Evolutionary conservation across 768 basidiomycete genomes (phyloP).

Genomic region (Tricholoma saponaceum): DNA sequence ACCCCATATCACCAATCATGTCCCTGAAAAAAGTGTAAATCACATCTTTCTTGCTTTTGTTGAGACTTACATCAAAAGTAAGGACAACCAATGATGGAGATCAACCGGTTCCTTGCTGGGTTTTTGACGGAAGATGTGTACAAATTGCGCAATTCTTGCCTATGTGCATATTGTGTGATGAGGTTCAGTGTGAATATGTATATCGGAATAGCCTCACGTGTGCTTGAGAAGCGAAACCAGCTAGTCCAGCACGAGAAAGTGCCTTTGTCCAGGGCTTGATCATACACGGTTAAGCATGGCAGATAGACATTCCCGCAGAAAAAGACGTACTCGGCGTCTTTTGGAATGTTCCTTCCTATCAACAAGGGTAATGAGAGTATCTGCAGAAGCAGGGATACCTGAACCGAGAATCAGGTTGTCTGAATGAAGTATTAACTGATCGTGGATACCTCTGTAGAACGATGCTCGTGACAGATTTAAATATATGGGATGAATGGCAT

Average conservation of each 20-base stretch:
- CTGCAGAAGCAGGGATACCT: constrained; percentile 13
- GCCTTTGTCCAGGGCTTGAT: constrained; percentile 27
- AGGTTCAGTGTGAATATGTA: neutral
- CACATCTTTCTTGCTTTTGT: neutral
- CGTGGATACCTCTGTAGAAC: constrained; percentile 13
- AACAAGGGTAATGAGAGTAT: constrained; percentile 17
- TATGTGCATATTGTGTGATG: neutral
- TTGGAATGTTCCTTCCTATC: constrained; percentile 10
- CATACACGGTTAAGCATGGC: neutral
- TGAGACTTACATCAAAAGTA: constrained; percentile 5
- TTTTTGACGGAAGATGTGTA: neutral
- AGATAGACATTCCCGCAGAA: constrained; percentile 7
- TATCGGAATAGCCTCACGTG: neutral
- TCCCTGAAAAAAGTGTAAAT: constrained; percentile 11
- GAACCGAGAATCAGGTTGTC: neutral
- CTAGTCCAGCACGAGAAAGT: constrained; percentile 8
- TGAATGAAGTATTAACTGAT: neutral
- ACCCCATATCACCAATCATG: constrained; percentile 23
- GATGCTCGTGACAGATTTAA: constrained; percentile 25
- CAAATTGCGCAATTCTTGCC: neutral
- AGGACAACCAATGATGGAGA: constrained; percentile 17
- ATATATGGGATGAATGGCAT: constrained; percentile 20
- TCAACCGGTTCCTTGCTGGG: neutral
- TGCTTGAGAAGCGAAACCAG: neutral
- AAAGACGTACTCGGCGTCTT: neutral